Base-by-base conservation (phyloP, 108 stramenopile species). In the Cafeteria roenbergensis region DNA sequence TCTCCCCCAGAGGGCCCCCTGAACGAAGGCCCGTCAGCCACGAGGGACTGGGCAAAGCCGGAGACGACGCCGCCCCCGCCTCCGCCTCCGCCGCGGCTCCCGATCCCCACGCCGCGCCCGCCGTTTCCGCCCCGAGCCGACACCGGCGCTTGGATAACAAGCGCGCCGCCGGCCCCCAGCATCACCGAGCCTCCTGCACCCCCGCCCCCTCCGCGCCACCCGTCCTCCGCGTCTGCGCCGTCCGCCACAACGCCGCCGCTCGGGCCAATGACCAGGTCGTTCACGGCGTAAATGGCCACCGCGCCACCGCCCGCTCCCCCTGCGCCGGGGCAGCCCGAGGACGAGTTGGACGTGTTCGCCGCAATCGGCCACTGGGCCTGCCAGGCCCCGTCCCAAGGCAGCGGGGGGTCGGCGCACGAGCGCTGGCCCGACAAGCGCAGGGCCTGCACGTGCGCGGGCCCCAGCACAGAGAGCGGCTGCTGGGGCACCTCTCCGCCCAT, bases 271-370 rank as follows among this genome's bases (percentile, higher is more conserved):
- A 78, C 56, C 4, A 90, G 74, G 50, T 90, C 14, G 67, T 97
- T 60, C 89, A 92, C 53, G 89, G 95, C 24, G 90, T 94, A 68
- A 85, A 93, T 20, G 77, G 94, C 35, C 75, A 92, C 61, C 69
- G 94, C 57, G 90, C 96, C 55, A 69, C 92, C 52, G 74, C 95
- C 73, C 85, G 86, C 73, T 90, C 92, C 22, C 91, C 93, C 26
- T 90, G 90, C 62, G 81, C 87, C 54, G 88, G 91, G 75, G 92
- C n/a, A n/a, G n/a, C n/a, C n/a, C n/a, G n/a, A n/a, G n/a, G n/a
- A 95, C 57, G 89, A 90, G 76, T 78, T 90, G 35, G 79, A 79
- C 60, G 86, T n/a, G n/a, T n/a, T n/a, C n/a, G n/a, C n/a, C n/a
- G n/a, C n/a, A n/a, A n/a, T n/a, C n/a, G n/a, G n/a, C n/a, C n/a